These are phyloP conservation scores for Eutrema yunnanense DNA, from an alignment of 345 rosid genomes.

Conservation along the genomic window DNA sequence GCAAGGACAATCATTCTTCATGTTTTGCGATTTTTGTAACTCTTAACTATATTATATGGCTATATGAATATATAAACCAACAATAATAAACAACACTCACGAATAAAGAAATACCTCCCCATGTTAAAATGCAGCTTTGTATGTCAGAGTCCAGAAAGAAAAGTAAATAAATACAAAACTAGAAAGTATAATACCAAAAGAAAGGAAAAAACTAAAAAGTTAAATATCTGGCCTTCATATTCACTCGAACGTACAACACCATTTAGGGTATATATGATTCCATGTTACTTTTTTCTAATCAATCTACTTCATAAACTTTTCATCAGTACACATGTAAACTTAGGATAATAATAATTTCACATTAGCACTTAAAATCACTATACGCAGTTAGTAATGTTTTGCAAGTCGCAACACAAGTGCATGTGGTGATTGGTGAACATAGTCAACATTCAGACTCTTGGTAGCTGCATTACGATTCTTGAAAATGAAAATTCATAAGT, in stretches of 20 bases:
- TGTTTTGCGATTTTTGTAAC: slow-evolving; percentile 3
- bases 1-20: slow-evolving; percentile 20
- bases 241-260: slow-evolving; percentile 19
- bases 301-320: not conserved
- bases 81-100: not conserved
- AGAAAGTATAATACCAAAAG: not conserved
- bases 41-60: not conserved
- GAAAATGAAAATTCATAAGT: slow-evolving; percentile 5
- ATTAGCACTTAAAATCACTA: too few species aligned
- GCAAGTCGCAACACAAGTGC: slow-evolving; percentile 10
- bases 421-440: slow-evolving; percentile 14
- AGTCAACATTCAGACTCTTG: slow-evolving; percentile 19
- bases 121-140: slow-evolving; percentile 25
- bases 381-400: not conserved
- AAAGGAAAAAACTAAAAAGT: not conserved
- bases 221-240: slow-evolving; percentile 7
- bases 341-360: not conserved
- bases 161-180: slow-evolving; percentile 15
- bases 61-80: not conserved
- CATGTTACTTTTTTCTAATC: not conserved
- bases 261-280: not conserved
- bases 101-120: slow-evolving; percentile 3
- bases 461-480: slow-evolving; percentile 16
- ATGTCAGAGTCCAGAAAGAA: slow-evolving; percentile 13
- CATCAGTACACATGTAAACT: not conserved